A percentile compares a stretch with the other conserved stretches of the same genome.
Conservation (phyloP, 345 rosid genomes). For the Aethionema arabicum region DNA sequence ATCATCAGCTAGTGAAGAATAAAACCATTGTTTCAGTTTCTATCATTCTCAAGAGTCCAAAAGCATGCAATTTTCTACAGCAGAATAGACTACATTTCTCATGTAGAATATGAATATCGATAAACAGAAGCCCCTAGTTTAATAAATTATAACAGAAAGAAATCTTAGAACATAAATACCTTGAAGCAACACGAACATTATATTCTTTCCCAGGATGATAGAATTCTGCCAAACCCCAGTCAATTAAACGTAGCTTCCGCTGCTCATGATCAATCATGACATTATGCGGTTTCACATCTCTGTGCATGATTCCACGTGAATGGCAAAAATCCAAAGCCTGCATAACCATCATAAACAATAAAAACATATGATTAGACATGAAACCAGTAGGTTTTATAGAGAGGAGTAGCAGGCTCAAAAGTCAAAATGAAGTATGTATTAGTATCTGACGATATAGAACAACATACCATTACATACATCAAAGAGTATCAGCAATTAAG, state of each 20-base stretch:
- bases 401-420: neutral
- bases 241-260: constrained; percentile 90
- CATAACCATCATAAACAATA: constrained; percentile 5
- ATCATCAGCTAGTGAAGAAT: neutral
- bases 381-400: too few species aligned
- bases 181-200: constrained; percentile 97
- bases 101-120: neutral
- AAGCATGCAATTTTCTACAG: constrained; percentile 8
- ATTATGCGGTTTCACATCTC: constrained; percentile 99
- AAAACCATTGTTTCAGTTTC: neutral
- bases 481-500: neutral
- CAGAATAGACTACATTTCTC: neutral
- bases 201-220: constrained; percentile 98
- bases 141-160: neutral
- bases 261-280: constrained; percentile 99
- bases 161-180: constrained; percentile 43
- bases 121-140: neutral
- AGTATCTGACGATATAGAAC: neutral
- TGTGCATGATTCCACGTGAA: constrained; percentile 98
- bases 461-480: neutral
- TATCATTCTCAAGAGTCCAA: neutral
- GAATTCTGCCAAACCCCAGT: constrained; percentile 98
- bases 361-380: neutral
- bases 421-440: neutral
- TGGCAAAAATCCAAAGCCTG: constrained; percentile 98